Evolutionary conservation across 1,284 basidiomycete genomes (phyloP).

Genomic region (Pholiota adiposa): DNA sequence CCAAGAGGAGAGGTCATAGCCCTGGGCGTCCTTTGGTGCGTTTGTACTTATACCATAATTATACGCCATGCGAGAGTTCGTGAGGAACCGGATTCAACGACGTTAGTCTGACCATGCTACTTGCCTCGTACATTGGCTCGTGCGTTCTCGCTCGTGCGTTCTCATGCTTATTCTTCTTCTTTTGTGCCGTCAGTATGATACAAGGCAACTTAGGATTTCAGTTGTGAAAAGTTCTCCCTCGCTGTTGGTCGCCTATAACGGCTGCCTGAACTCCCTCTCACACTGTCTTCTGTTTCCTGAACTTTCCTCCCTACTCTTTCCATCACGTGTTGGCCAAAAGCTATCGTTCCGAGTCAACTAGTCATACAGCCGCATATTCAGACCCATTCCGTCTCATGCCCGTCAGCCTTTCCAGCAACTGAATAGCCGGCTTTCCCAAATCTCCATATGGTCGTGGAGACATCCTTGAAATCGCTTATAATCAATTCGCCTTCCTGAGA

Average conservation of each 20-base stretch:
- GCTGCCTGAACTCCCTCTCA: neutral
- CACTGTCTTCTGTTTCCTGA: neutral
- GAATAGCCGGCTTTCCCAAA: constrained; percentile 1
- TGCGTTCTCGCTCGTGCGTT: neutral
- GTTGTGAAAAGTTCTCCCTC: neutral
- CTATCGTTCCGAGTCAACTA: neutral
- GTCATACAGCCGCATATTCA: neutral
- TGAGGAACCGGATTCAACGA: constrained; percentile 1
- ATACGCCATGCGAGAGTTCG: neutral
- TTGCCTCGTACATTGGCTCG: too few relatives aligned
- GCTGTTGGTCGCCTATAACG: neutral
- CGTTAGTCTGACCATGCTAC: neutral
- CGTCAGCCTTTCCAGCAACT: neutral
- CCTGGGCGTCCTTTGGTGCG: neutral
- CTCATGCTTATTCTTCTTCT: constrained; percentile 4
- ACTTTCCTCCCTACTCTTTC: neutral
- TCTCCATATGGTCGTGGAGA: neutral
- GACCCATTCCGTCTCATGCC: neutral
- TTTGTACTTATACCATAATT: neutral
- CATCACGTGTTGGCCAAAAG: neutral
- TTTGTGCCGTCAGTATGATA: neutral
- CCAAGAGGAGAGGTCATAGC: constrained; percentile 21
- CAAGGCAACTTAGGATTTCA: neutral
- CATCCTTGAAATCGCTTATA: constrained; percentile 4
- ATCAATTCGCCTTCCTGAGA: neutral